Evolutionary conservation across 208 protist genomes (phyloP).

Genomic region (Crithidia acanthocephali): DNA sequence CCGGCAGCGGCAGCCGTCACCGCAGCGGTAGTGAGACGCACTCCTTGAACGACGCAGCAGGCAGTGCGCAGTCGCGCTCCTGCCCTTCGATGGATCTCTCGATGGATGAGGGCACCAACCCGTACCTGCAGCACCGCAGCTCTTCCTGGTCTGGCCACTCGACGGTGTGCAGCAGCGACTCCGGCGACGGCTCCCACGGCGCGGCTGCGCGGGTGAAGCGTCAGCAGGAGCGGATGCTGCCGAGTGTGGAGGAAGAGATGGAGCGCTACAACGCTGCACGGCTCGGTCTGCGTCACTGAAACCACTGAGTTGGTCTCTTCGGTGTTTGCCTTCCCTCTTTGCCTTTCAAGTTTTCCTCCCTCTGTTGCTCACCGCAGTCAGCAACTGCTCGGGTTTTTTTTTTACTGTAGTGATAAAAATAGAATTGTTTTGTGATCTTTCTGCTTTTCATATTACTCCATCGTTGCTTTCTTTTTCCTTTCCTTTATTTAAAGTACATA

Average conservation of each 20-base stretch:
- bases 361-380: too few species aligned
- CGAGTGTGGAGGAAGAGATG: slow-evolving; percentile 16
- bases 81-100: slow-evolving; percentile 26
- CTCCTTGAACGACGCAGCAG: neutral
- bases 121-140: slow-evolving; percentile 17
- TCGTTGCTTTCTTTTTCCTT: slow-evolving; percentile 11
- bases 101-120: slow-evolving; percentile 10
- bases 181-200: slow-evolving; percentile 4
- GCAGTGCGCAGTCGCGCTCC: slow-evolving; percentile 12
- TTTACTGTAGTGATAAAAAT: neutral
- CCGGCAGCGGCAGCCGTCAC: neutral
- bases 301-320: neutral
- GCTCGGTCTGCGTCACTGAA: neutral
- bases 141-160: slow-evolving; percentile 28
- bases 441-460: neutral
- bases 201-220: slow-evolving; percentile 10
- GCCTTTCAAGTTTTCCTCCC: too few species aligned
- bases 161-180: slow-evolving; percentile 11
- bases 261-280: neutral
- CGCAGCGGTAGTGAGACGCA: slow-evolving; percentile 13
- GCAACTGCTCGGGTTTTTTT: too few species aligned
- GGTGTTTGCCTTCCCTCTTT: neutral
- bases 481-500: too few species aligned
- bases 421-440: neutral
- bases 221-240: slow-evolving; percentile 16